Conservation (phyloP, 257 asterid species). For the Solanum ahanhuiri region DNA sequence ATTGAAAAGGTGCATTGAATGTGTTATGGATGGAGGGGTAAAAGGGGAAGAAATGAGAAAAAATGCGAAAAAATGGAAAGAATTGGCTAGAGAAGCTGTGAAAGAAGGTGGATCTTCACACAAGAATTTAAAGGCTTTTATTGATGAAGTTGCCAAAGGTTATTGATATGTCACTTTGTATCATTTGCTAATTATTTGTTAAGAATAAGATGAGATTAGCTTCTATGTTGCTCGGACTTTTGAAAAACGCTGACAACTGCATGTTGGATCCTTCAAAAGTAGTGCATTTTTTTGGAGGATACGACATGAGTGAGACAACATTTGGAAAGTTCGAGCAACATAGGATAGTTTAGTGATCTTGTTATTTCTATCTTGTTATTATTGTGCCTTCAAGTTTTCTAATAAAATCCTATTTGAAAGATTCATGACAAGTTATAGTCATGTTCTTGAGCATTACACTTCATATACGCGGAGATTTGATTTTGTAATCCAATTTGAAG, state of each 20-base stretch:
- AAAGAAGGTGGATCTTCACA: conserved; percentile 17
- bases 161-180: background rate
- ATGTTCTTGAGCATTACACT: background rate
- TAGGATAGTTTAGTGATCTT: background rate
- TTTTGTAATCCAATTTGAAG: background rate
- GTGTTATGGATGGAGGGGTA: conserved; percentile 9
- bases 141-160: background rate
- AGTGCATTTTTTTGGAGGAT: background rate
- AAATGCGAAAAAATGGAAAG: conserved; percentile 14
- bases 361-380: background rate
- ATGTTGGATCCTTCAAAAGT: background rate
- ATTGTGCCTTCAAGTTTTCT: background rate
- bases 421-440: background rate
- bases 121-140: conserved; percentile 5
- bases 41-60: background rate
- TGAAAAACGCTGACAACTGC: background rate
- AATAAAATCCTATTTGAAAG: background rate
- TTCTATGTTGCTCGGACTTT: background rate
- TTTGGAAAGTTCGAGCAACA: background rate
- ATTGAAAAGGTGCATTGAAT: conserved; percentile 10
- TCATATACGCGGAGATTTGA: background rate
- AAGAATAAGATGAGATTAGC: background rate
- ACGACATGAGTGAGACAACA: background rate
- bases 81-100: conserved; percentile 11
- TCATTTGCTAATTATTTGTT: background rate